Conservation (phyloP, 2,329 filamentous ascomycete species). For the Diaporthe sp. region DNA sequence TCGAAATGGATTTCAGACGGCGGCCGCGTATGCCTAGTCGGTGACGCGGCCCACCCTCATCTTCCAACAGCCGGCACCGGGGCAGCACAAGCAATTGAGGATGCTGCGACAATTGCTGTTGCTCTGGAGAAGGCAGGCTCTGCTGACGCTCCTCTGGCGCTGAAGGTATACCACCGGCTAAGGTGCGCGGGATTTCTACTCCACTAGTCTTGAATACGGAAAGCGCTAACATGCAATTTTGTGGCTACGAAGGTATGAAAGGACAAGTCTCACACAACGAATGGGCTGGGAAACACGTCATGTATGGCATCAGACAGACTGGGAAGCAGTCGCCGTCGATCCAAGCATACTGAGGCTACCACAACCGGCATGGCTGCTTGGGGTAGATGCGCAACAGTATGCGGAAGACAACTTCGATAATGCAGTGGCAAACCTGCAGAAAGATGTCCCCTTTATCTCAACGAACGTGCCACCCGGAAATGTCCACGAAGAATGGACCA, state of each 20-base stretch:
- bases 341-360: constrained; percentile 1
- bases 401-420: constrained; percentile 9
- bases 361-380: constrained; percentile 4
- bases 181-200: background rate
- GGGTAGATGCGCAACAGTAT: background rate
- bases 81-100: constrained; percentile 19
- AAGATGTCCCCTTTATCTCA: background rate
- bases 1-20: constrained; percentile 18
- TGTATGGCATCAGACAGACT: constrained; percentile 22
- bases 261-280: constrained; percentile 14
- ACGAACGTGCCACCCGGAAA: constrained; percentile 4
- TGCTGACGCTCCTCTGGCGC: background rate
- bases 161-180: background rate
- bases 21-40: constrained; percentile 19
- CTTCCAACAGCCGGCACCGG: constrained; percentile 18
- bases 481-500: constrained; percentile 26
- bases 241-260: background rate
- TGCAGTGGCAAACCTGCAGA: background rate
- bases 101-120: constrained; percentile 5
- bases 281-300: constrained; percentile 22
- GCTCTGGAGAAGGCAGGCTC: background rate
- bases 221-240: background rate
- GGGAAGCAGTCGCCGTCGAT: background rate
- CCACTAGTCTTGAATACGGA: too few relatives aligned
- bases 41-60: constrained; percentile 15